Base-by-base conservation (phyloP, 495 filamentous ascomycete genomes). In the Lasiosphaeris hirsuta region DNA sequence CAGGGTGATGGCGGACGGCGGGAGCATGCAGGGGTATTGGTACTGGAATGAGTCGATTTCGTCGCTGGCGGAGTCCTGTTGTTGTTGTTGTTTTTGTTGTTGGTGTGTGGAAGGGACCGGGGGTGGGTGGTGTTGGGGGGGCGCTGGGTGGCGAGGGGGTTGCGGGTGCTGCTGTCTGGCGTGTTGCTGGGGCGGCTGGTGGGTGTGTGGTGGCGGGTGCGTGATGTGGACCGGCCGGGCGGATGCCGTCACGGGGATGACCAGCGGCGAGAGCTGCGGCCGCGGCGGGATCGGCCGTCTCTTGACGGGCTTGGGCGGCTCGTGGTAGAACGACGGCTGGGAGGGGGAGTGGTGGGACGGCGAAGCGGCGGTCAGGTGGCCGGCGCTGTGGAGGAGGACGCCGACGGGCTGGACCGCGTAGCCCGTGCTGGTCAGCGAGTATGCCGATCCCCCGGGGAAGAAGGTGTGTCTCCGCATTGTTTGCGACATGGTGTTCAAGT, bases 21-120 rank as follows among this genome's bases (percentile, higher is more conserved):
- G 61, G 9, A 63, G 48, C 35, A 63, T 51, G 38, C 61, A 63
- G 13, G 61, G 61, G 48, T 63, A 17, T 44, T 63, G 54, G 38
- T 56, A 63, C 13, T 52, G 39, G 56, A 63, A 63, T 52, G 43
- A 50, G 19, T 56, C 56, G 34, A 63, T 53, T 30, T 56, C 48
- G 38, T 47, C 40, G 0, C 47, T 13, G 41, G 53, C 39, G 41
- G 42, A 40, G 30, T 30, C 23, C 5, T 2, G 23, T 30, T 30
- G 23, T 30, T 30, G 23, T 5, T 5, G 23, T 30, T n/a, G n/a
- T n/a, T n/a, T n/a, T n/a, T 2, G 23, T 30, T 30, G 23, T 30
- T 30, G 23, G 2, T 5, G 23, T 30, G 23, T 30, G 23, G 2
- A 30, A 30, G 23, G 23, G 5, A 30, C 5, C 2, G 23, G 23